Evolutionary conservation across 2,329 filamentous ascomycete species (phyloP).

Genomic region (Penicillium palitans): DNA sequence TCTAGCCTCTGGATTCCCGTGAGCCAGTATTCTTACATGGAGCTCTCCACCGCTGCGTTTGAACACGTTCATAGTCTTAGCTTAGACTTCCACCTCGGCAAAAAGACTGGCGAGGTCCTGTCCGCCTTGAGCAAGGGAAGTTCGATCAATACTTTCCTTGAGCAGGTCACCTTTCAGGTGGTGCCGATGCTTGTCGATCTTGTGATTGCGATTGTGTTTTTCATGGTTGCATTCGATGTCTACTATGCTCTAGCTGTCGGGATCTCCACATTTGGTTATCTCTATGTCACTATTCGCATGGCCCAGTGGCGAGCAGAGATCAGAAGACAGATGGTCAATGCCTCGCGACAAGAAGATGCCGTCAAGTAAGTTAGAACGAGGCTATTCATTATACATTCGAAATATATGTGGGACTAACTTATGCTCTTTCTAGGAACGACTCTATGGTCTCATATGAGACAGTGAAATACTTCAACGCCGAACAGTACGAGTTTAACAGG

Average conservation of each 20-base stretch:
- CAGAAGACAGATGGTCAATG: constrained; percentile 90
- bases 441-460: constrained; percentile 99
- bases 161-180: constrained; percentile 94
- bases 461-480: constrained; percentile 87
- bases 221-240: constrained; percentile 75
- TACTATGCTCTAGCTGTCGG: constrained; percentile 88
- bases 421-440: constrained; percentile 64
- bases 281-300: constrained; percentile 95
- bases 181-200: constrained; percentile 93
- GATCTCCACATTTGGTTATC: constrained; percentile 91
- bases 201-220: constrained; percentile 78
- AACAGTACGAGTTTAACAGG: constrained; percentile 73
- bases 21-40: constrained; percentile 93
- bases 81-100: constrained; percentile 93
- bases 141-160: constrained; percentile 93
- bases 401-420: constrained; percentile 1
- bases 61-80: constrained; percentile 96
- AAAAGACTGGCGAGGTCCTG: constrained; percentile 92
- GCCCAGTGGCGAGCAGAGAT: constrained; percentile 90
- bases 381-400: neutral
- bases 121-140: constrained; percentile 95
- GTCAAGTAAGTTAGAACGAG: constrained; percentile 65
- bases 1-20: constrained; percentile 94
- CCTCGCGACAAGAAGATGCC: constrained; percentile 90
- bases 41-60: constrained; percentile 90